These are phyloP conservation scores for Gastrodia elata DNA, from an alignment of 106 monocot genomes.

Conservation along the genomic window DNA sequence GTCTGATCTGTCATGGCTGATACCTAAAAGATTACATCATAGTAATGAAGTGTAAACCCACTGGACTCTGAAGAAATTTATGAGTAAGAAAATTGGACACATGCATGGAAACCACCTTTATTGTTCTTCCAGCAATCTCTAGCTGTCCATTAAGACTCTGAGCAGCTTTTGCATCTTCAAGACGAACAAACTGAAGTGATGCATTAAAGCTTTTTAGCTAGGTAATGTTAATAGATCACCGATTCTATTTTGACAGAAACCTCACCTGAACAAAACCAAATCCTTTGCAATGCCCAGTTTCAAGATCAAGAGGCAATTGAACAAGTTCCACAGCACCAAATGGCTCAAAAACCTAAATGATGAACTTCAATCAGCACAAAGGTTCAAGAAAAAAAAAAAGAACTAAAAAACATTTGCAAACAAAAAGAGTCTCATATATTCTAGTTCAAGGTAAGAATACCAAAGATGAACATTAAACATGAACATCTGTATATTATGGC, in stretches of 20 bases:
- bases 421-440: background rate
- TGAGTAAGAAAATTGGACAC: background rate
- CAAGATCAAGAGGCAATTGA: slow-evolving; percentile 52
- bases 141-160: slow-evolving; percentile 57
- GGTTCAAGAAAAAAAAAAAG: background rate
- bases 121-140: slow-evolving; percentile 51
- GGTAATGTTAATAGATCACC: background rate
- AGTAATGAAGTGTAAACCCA: background rate
- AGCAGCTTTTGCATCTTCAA: slow-evolving; percentile 57
- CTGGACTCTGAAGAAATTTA: background rate
- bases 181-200: slow-evolving; percentile 37
- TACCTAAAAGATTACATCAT: slow-evolving; percentile 25
- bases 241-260: background rate
- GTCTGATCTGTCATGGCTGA: slow-evolving; percentile 54
- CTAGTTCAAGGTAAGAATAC: background rate
- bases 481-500: background rate
- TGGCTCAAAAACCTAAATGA: slow-evolving; percentile 52
- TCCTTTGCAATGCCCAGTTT: slow-evolving; percentile 65
- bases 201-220: background rate
- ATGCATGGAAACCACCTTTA: slow-evolving; percentile 31
- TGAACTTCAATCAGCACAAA: background rate
- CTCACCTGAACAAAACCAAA: slow-evolving; percentile 69
- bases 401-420: background rate
- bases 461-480: background rate
- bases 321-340: slow-evolving; percentile 68